Evolutionary conservation across 441 rosid species (phyloP).

Genomic region (Pelargonium fulgidum): DNA sequence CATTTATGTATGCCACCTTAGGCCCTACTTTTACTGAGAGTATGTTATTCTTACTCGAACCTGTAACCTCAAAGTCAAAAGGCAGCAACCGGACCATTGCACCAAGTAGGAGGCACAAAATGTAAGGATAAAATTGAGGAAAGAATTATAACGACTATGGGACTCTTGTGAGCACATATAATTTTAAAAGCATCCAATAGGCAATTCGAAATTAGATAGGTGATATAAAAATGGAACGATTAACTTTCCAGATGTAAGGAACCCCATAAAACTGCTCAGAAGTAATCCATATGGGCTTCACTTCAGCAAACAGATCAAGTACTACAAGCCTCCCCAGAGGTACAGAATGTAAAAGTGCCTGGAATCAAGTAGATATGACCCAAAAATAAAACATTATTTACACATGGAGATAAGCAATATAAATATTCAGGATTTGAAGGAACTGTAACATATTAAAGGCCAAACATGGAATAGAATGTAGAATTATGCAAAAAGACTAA

Average conservation of each 20-base stretch:
- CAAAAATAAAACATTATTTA: background rate
- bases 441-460: too few relatives aligned
- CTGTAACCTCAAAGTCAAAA: too few relatives aligned
- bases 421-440: too few relatives aligned
- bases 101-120: too few relatives aligned
- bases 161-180: background rate
- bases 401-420: too few relatives aligned
- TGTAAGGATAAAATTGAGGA: too few relatives aligned
- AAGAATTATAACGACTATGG: background rate
- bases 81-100: too few relatives aligned
- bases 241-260: conserved; percentile 83
- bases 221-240: conserved; percentile 3
- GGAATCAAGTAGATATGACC: conserved; percentile 19
- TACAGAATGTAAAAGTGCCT: conserved; percentile 94
- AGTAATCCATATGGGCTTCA: conserved; percentile 70
- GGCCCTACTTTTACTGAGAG: too few relatives aligned
- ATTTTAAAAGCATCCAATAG: background rate
- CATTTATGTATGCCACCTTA: too few relatives aligned
- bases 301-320: conserved; percentile 91
- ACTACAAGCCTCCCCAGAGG: conserved; percentile 91
- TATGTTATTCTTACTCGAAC: too few relatives aligned
- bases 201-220: background rate
- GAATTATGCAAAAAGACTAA: too few relatives aligned
- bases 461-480: too few relatives aligned
- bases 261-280: conserved; percentile 82